Conservation (phyloP, 805 yeast genomes). For the Hanseniaspora lachancei region DNA sequence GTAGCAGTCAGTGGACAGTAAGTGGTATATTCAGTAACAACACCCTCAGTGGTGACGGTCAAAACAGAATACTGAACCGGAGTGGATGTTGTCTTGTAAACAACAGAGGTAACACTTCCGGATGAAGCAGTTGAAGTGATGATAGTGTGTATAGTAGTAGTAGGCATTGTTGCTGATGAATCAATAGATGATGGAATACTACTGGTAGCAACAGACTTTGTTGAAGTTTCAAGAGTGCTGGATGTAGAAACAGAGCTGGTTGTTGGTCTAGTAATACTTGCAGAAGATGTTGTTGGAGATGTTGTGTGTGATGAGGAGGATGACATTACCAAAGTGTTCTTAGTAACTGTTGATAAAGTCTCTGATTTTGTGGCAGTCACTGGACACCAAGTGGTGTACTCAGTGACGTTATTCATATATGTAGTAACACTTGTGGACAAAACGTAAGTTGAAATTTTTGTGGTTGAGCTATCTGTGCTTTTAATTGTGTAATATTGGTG, state of each 20-base stretch:
- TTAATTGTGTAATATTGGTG: not conserved
- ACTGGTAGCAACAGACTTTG: not conserved
- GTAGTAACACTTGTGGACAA: conserved; percentile 2
- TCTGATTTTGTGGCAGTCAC: not conserved
- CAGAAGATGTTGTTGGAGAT: not conserved
- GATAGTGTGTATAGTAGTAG: not conserved
- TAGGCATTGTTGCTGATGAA: not conserved
- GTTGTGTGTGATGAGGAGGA: not conserved
- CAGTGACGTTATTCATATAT: not conserved
- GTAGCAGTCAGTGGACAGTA: conserved; percentile 19
- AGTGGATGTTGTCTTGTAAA: conserved; percentile 13
- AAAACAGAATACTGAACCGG: conserved; percentile 17
- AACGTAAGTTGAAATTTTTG: not conserved
- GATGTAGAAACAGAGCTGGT: not conserved
- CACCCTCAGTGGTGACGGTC: conserved; percentile 22
- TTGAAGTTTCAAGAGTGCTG: not conserved
- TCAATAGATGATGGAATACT: not conserved
- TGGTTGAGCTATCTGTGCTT: not conserved
- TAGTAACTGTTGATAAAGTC: not conserved
- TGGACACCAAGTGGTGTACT: conserved; percentile 13
- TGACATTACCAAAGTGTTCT: not conserved
- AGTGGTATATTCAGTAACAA: conserved; percentile 22
- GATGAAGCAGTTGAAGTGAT: not conserved
- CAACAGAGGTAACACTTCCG: not conserved
- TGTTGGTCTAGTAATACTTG: not conserved